Evolutionary conservation across 164 flowering plant species (phyloP), one percentile per base, ranked within the genome.

Genomic region (Euptelea pleiosperma): DNA sequence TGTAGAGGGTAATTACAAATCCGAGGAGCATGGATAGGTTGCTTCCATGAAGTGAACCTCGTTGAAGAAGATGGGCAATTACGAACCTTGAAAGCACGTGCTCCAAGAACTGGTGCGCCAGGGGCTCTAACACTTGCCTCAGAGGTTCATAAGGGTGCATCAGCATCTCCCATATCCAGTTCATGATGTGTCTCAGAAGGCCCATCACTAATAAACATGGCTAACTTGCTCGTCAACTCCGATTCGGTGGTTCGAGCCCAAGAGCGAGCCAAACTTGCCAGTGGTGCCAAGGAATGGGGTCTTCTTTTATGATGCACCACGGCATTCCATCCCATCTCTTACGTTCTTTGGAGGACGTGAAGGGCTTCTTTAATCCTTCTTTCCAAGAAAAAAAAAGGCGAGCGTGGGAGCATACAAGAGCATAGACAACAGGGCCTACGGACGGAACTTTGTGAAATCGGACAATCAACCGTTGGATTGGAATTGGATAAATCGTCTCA

Each of bases 401-500:
- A 58, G 69, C 21, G 73, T 68, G 16, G 73, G 73, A 33, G 16
- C 73, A 12, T 57, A 50, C 35, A 35, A 8, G 26, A 64, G 52
- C 34, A 35, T 54, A 0, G 76, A 72, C 45, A 72, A 72, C 47
- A 56, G 68, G 70, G 76, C 70, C 6, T 73, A 73, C 31, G 76
- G 73, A 9, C 62, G 57, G 61, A 62, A 53, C 42, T 64, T 64
- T 33, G 67, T 73, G 43, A 65, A 48, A 46, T 73, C 64, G 26
- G 60, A 60, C 6, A 50, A 69, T 54, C 66, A 68, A 33, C 28
- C 47, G 24, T 47, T 73, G 63, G 73, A 73, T 53, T 68, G 76
- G 76, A 65, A 73, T 53, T 68, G 76, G 76, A 65, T 64, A 28
- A 70, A 68, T 53, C 65, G 70, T 14, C 41, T 73, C 24, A 25